Base-by-base conservation (phyloP, 192 early-diverging fungal species). In the Paraglomus brasilianum region DNA sequence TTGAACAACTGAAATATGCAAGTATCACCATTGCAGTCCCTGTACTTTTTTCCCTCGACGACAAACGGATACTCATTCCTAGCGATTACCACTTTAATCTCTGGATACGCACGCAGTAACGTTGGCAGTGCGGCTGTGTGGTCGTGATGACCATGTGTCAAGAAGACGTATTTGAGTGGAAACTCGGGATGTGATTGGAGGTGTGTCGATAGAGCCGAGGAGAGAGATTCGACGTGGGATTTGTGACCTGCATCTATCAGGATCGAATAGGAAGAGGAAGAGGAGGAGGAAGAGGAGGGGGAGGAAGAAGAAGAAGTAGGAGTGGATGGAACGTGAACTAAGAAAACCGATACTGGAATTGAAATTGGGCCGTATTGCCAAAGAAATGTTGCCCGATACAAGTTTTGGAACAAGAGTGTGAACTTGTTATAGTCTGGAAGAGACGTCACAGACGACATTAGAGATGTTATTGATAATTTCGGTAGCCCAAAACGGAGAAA, bases 141-240 rank as follows among this genome's bases (percentile, higher is more conserved):
- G 52, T 78, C 77, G 47, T 75, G 55, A 22, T 78, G 77, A 13
- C 42, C 70, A 21, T 78, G 77, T 1, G 77, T 78, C 58, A 78
- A 67, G 17, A 67, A 75, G 13, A 78, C 66, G 55, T 71, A 78
- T 5, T 74, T 73, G 19, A 78, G 66, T 1, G 56, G 51, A 58
- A 75, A 73, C 44, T 75, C 38, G 55, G 15, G 61, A 70, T 45
- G 73, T 73, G 9, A 68, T 73, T 5, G 70, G 50, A 49, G 75
- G 68, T n/a, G 22, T 46, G 21, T 62, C 59, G 43, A 75, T 70
- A 60, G 15, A 13, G 77, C 77, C 38, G 63, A 70, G 8, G 71
- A 46, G 2, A 78, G 66, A 8, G 43, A 69, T 4, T 70, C 62
- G 17, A 70, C 59, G 46, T 75, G 69, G 40, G 59, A 53, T 22